phyloP scores from a whole-genome alignment of 495 filamentous ascomycete species.

The Viridothelium virens region DNA sequence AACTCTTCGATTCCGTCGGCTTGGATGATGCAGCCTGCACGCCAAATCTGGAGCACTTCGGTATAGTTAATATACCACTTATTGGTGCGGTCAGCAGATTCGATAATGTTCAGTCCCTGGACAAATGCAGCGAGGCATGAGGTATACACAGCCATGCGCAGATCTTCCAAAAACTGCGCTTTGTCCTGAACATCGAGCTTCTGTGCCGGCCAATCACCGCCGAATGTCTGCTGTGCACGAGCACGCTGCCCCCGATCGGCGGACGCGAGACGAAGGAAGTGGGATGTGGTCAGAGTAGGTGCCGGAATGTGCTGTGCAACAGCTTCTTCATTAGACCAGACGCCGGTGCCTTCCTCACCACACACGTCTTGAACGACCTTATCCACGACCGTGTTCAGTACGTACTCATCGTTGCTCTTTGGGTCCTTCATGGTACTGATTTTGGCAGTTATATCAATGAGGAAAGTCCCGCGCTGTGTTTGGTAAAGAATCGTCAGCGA shows the following conservation, averaged over 20 bases:
- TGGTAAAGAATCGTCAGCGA: not conserved
- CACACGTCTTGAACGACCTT: constrained; percentile 71
- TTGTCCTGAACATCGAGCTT: constrained; percentile 40
- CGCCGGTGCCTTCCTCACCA: constrained; percentile 59
- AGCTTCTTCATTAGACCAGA: constrained; percentile 58
- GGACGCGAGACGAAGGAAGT: constrained; percentile 59
- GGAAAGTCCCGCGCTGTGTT: constrained; percentile 42
- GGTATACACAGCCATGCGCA: constrained; percentile 55
- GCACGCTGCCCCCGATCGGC: constrained; percentile 51
- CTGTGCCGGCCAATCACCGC: constrained; percentile 24
- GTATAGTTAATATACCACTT: constrained; percentile 56
- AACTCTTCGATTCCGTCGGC: constrained; percentile 57
- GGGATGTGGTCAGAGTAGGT: constrained; percentile 56
- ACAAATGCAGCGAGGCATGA: constrained; percentile 57
- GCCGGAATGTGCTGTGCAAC: constrained; percentile 54
- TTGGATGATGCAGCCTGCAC: constrained; percentile 66
- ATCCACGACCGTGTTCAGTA: constrained; percentile 60
- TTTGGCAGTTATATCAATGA: constrained; percentile 56
- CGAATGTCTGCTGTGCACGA: constrained; percentile 30
- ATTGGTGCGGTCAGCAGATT: constrained; percentile 51
- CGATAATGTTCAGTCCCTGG: constrained; percentile 62
- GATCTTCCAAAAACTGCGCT: constrained; percentile 48
- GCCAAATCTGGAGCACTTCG: constrained; percentile 61
- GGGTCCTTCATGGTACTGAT: constrained; percentile 47
- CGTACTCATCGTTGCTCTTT: constrained; percentile 37